phyloP scores from a whole-genome alignment of 2,329 filamentous ascomycete genomes.

The Aureobasidium sp. region DNA sequence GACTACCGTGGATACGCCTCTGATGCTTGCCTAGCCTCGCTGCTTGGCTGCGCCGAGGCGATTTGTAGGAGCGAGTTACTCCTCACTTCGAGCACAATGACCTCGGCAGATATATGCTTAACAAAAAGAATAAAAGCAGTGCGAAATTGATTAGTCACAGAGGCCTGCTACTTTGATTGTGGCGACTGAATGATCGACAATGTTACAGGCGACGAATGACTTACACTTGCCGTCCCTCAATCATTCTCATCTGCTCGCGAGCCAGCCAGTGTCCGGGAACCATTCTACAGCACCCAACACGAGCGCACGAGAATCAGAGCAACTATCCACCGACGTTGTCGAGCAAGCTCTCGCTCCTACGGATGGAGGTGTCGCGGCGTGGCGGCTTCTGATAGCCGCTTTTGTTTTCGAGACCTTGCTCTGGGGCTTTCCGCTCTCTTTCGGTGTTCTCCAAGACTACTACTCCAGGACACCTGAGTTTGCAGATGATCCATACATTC shows the following conservation, averaged over 20 bases:
- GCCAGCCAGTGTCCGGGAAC: not conserved
- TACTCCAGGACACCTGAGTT: constrained; percentile 57
- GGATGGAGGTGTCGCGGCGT: constrained; percentile 22
- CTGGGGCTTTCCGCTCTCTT: constrained; percentile 60
- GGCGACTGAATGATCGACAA: not conserved
- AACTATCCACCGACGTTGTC: not conserved
- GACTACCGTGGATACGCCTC: not conserved
- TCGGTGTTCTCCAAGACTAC: constrained; percentile 65
- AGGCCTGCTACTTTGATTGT: too few species aligned
- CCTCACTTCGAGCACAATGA: not conserved
- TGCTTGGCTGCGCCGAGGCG: too few species aligned
- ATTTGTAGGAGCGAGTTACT: too few species aligned
- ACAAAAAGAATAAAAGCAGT: too few species aligned
- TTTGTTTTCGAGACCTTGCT: constrained; percentile 48
- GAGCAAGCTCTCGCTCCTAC: not conserved
- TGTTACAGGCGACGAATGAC: not conserved
- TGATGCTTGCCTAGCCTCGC: too few species aligned
- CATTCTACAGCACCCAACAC: not conserved
- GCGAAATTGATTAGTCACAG: too few species aligned
- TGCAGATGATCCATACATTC: constrained; percentile 38
- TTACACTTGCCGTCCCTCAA: not conserved
- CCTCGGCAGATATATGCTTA: too few species aligned
- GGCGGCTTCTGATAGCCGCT: constrained; percentile 21
- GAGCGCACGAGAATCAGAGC: not conserved
- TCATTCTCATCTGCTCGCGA: not conserved